Base-by-base conservation (phyloP, 1,284 basidiomycete genomes). In the Trametes polyzona region DNA sequence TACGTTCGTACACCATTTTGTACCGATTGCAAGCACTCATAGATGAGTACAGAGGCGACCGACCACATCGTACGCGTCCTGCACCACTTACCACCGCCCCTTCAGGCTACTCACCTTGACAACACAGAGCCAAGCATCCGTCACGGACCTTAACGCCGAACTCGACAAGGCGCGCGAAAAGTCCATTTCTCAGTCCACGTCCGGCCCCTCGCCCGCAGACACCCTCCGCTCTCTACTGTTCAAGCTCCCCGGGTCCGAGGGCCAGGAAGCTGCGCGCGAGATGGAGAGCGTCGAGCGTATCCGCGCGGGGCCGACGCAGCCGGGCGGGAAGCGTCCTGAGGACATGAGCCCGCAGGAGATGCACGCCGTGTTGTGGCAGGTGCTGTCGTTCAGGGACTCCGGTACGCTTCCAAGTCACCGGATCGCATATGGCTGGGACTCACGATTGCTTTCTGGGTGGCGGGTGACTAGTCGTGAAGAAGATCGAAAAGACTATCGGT, bases 271-370 rank as follows among this genome's bases (percentile, higher is more conserved):
- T 76, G 76, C 78, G 30, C 78, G 92, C 17, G 92, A 95, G 40
- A 83, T 96, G 79, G 86, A 92, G 42, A 77, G 78, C 40, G 83
- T 95, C 55, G 83, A 91, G 67, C 80, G 84, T 24, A 87, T 93
- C 56, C 78, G 90, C 19, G 84, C 83, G 3, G 83, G 81, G 1
- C 78, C 80, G 10, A 67, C 71, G 10, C 74, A 76, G 16, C 41
- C 50, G 23, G 78, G 79, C 11, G 84, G 84, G 1, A 86, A 88
- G 69, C 78, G 79, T 47, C 90, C 90, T 0, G 83, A 88, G 61
- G 83, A 90, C 40, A 93, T 97, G 93, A 87, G 76, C 52, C 94
- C 95, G 1, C 92, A 96, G 71, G 94, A 97, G 73, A 69, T 96
- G 58, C 90, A 96, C 73, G 76, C 83, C 2, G 84, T 86, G 3